Conservation (phyloP, 176 grass and related monocot species). For the Juncus inflexus region DNA sequence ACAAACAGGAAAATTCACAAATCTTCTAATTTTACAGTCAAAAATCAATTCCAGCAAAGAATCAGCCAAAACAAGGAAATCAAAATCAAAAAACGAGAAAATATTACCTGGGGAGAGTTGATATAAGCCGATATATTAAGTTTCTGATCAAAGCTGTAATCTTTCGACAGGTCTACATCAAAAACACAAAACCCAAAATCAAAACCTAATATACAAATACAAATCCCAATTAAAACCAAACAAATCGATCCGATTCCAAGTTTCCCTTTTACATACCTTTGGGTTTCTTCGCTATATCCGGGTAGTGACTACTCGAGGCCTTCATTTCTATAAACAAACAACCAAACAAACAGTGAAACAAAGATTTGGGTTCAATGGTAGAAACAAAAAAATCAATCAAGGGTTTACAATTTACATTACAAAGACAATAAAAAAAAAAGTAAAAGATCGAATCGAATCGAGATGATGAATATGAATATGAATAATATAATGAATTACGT, state of each 20-base stretch:
- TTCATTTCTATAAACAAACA: slow-evolving; percentile 40
- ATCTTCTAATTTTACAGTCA: not conserved
- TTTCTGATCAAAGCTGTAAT: slow-evolving; percentile 45
- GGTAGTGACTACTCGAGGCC: slow-evolving; percentile 52
- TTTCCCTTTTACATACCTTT: slow-evolving; percentile 39
- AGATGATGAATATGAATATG: no score
- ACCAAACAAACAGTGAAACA: not conserved
- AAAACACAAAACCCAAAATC: not conserved
- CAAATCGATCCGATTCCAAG: slow-evolving; percentile 1
- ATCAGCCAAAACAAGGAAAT: not conserved
- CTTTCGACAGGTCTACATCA: slow-evolving; percentile 60
- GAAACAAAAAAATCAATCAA: no score
- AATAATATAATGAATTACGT: no score
- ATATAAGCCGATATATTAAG: slow-evolving; percentile 70
- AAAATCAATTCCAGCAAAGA: not conserved
- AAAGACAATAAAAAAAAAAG: no score
- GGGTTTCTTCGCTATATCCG: slow-evolving; percentile 66
- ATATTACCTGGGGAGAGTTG: slow-evolving; percentile 44
- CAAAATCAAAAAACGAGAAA: not conserved
- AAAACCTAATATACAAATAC: slow-evolving; percentile 11
- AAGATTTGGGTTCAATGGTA: not conserved
- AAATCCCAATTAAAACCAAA: slow-evolving; percentile 4
- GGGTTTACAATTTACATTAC: no score
- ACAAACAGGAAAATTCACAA: not conserved
- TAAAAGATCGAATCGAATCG: no score